phyloP scores from a whole-genome alignment of 768 basidiomycete species.

The Pleurotus platypus region DNA sequence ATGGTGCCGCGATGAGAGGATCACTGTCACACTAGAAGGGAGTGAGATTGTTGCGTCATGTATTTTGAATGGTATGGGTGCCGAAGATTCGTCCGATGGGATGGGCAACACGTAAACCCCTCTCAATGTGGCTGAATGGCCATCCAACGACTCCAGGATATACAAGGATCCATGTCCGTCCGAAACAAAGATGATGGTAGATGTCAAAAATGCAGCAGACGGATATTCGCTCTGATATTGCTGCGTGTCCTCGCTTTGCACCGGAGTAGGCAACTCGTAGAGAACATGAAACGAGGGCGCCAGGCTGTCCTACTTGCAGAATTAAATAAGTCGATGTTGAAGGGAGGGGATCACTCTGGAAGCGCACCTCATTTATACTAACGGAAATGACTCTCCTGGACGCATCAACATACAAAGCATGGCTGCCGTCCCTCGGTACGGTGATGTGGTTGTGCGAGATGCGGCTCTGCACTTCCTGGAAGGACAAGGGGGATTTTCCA shows the following conservation, averaged over 20 bases:
- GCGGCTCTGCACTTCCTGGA: conserved; percentile 80
- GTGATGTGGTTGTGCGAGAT: conserved; percentile 82
- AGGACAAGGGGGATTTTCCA: conserved; percentile 58
- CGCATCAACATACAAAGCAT: conserved; percentile 67
- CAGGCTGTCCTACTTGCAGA: conserved; percentile 43
- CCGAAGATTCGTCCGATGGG: conserved; percentile 16
- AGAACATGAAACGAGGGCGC: conserved; percentile 51
- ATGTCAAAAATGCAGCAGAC: conserved; percentile 55
- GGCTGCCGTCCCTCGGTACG: conserved; percentile 38
- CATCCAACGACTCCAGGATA: conserved; percentile 42
- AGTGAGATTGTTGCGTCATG: conserved; percentile 37
- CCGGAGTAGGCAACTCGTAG: conserved; percentile 56
- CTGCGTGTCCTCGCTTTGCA: conserved; percentile 36
- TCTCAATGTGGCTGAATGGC: conserved; percentile 38
- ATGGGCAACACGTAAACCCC: conserved; percentile 49
- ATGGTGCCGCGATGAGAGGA: conserved; percentile 59
- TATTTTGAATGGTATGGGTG: conserved; percentile 37
- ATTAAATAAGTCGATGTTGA: neutral
- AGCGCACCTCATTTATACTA: conserved; percentile 48
- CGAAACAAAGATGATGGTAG: conserved; percentile 48
- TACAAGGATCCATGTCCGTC: conserved; percentile 74
- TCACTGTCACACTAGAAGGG: conserved; percentile 37
- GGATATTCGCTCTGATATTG: conserved; percentile 68
- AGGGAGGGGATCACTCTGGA: neutral
- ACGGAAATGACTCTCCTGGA: conserved; percentile 57